phyloP scores from a whole-genome alignment of 2,329 filamentous ascomycete genomes.

The Diaporthe sp. region DNA sequence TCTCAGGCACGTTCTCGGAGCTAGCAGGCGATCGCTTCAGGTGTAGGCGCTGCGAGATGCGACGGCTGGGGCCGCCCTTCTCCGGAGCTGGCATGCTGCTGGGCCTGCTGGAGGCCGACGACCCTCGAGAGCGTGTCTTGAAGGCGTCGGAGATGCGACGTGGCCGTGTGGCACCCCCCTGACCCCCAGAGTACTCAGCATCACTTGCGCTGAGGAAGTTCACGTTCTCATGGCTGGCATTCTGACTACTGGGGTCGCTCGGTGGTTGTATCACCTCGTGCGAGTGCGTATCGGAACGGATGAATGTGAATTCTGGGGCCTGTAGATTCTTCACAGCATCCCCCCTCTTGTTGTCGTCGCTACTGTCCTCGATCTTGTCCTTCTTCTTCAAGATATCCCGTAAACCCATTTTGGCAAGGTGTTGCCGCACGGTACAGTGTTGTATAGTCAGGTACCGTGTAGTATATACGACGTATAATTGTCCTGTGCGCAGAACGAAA shows the following conservation, averaged over 20 bases:
- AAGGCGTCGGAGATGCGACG: conserved; percentile 50
- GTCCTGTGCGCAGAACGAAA: neutral
- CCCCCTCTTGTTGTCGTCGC: conserved; percentile 45
- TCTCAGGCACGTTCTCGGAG: conserved; percentile 80
- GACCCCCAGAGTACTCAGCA: conserved; percentile 35
- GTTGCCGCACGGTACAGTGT: neutral
- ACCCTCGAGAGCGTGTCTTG: conserved; percentile 60
- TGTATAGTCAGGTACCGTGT: neutral
- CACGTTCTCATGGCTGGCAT: conserved; percentile 42
- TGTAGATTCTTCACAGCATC: conserved; percentile 53
- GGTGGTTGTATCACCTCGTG: conserved; percentile 85
- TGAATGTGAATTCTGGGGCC: conserved; percentile 81
- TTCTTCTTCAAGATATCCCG: conserved; percentile 68
- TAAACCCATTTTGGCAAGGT: conserved; percentile 57
- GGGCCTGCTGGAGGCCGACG: conserved; percentile 57
- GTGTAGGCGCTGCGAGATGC: conserved; percentile 79
- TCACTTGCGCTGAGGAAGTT: conserved; percentile 45
- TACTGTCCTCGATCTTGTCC: conserved; percentile 55
- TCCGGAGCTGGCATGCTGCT: conserved; percentile 48
- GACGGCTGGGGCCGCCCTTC: conserved; percentile 50
- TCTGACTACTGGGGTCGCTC: conserved; percentile 44
- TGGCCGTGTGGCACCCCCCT: conserved; percentile 40
- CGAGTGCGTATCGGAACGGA: conserved; percentile 84
- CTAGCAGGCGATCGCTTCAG: conserved; percentile 69
- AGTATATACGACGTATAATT: neutral